These are phyloP conservation scores for Colletotrichum lini DNA, from an alignment of 2,329 filamentous ascomycete species.

Conservation along the genomic window DNA sequence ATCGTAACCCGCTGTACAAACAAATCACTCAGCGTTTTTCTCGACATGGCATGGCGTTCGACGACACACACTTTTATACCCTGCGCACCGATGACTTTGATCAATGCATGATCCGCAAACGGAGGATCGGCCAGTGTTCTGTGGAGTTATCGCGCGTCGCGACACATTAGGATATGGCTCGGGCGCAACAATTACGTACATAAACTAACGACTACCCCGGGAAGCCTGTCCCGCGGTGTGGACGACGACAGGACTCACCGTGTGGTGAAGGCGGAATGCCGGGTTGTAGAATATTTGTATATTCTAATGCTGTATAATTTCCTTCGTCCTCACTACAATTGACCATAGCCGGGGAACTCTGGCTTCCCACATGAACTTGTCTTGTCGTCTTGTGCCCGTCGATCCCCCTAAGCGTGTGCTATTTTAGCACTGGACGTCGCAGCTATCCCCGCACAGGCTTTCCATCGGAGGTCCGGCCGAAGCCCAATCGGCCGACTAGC, in stretches of 20 bases:
- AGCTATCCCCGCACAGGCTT: not conserved
- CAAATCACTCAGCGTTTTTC: slow-evolving; percentile 33
- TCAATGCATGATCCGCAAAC: slow-evolving; percentile 33
- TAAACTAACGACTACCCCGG: slow-evolving; percentile 40
- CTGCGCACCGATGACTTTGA: slow-evolving; percentile 42
- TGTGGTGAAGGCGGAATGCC: slow-evolving; percentile 37
- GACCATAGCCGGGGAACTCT: not conserved
- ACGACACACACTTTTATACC: slow-evolving; percentile 43
- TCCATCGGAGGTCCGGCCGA: slow-evolving; percentile 3
- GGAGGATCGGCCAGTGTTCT: slow-evolving; percentile 27
- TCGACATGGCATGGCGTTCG: slow-evolving; percentile 42
- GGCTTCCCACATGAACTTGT: not conserved
- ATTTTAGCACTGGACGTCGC: not conserved
- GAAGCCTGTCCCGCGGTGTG: slow-evolving; percentile 39
- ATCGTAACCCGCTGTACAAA: slow-evolving; percentile 41
- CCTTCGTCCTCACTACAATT: slow-evolving; percentile 27
- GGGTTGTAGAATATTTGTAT: slow-evolving; percentile 47
- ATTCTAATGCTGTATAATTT: slow-evolving; percentile 58
- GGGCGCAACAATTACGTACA: slow-evolving; percentile 38
- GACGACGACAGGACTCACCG: slow-evolving; percentile 37
- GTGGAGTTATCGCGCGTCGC: slow-evolving; percentile 29
- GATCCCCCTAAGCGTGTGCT: not conserved
- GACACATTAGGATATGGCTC: slow-evolving; percentile 33
- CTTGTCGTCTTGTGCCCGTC: too few species aligned
- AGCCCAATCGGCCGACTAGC: not conserved